Evolutionary conservation across 805 yeast genomes (phyloP).

Genomic region (Kodamaea nitidulidarum): DNA sequence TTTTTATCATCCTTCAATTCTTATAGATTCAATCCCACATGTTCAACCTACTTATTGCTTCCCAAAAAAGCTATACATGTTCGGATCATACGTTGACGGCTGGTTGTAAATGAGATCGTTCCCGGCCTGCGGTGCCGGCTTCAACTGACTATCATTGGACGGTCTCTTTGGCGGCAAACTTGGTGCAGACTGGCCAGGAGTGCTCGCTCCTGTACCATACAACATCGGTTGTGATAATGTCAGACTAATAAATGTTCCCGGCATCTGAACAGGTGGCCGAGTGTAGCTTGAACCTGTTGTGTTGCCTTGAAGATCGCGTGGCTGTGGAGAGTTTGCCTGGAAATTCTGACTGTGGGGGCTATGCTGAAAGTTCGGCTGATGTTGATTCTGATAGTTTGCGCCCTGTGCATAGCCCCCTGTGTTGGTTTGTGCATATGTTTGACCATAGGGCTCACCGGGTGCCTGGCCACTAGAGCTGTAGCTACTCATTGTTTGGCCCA

Average conservation of each 20-base stretch:
- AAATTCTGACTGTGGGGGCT: not conserved
- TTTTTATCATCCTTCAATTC: no score
- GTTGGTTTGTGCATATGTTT: not conserved
- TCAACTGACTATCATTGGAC: conserved; percentile 10
- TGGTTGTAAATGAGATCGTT: conserved; percentile 23
- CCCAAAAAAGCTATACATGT: conserved; percentile 43
- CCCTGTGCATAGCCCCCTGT: not conserved
- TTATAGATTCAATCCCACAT: no score
- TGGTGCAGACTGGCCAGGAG: conserved; percentile 11
- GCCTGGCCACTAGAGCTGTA: no score
- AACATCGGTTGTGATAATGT: conserved; percentile 6
- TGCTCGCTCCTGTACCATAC: conserved; percentile 2
- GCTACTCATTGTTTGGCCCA: not conserved
- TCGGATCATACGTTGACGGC: conserved; percentile 46
- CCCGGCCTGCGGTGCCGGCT: not conserved
- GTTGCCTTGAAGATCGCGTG: no score
- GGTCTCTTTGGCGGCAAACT: conserved; percentile 19
- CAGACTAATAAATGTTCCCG: not conserved
- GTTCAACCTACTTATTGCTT: no score
- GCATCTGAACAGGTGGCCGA: not conserved
- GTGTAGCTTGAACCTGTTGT: not conserved
- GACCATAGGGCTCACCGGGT: no score
- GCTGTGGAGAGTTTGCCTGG: not conserved
- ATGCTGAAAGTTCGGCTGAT: not conserved
- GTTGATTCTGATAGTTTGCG: not conserved